These are phyloP conservation scores for Fonsecaea nubica DNA, from an alignment of 2,329 filamentous ascomycete species.

Conservation along the genomic window DNA sequence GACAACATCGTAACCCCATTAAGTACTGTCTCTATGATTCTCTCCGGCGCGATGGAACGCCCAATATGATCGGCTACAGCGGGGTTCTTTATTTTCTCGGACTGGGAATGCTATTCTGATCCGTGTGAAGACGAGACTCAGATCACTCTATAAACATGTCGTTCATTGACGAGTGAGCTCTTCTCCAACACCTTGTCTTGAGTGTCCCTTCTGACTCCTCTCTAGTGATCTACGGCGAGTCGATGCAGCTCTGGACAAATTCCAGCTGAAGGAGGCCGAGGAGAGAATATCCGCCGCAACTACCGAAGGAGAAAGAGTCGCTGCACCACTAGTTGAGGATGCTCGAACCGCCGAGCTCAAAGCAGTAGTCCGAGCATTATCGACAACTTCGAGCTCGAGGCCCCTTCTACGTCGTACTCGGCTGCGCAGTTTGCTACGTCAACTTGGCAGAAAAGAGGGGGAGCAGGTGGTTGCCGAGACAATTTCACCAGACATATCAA, in stretches of 20 bases:
- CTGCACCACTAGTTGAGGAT: slow-evolving; percentile 29
- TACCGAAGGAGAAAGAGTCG: slow-evolving; percentile 18
- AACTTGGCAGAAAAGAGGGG: slow-evolving; percentile 55
- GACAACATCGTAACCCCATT: background rate
- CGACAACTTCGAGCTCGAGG: slow-evolving; percentile 69
- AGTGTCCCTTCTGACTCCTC: slow-evolving; percentile 17
- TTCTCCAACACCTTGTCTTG: background rate
- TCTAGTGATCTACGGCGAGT: slow-evolving; percentile 62
- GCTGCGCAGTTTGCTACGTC: slow-evolving; percentile 67
- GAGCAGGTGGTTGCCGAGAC: slow-evolving; percentile 40
- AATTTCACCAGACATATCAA: slow-evolving; percentile 54
- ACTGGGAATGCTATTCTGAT: background rate
- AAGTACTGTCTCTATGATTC: background rate
- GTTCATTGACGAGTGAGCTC: slow-evolving; percentile 32
- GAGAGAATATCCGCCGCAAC: slow-evolving; percentile 24
- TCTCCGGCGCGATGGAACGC: background rate
- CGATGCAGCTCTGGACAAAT: slow-evolving; percentile 63
- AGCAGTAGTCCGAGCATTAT: slow-evolving; percentile 72
- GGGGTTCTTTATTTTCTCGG: background rate
- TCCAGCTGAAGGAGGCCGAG: slow-evolving; percentile 55
- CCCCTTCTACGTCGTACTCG: slow-evolving; percentile 66
- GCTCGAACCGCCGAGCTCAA: slow-evolving; percentile 59
- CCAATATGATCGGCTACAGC: background rate
- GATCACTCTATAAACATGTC: slow-evolving; percentile 27
- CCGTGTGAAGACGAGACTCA: background rate